Conservation (phyloP, 768 basidiomycete genomes). For the Termitomyces sp. region DNA sequence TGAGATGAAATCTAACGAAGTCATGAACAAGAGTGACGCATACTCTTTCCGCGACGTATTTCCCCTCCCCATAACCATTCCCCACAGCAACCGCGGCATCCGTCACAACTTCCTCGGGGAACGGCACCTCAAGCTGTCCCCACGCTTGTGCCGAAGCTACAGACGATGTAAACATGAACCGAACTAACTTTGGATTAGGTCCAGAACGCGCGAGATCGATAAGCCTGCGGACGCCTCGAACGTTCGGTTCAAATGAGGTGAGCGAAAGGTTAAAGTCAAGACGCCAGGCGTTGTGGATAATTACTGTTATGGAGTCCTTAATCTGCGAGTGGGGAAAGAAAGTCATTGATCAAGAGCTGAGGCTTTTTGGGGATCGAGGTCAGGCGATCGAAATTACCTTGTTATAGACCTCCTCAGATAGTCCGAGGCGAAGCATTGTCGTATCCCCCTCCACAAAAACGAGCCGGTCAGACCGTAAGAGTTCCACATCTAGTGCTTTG, state of each 20-base stretch:
- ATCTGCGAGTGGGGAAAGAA: constrained; percentile 20
- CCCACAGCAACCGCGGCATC: constrained; percentile 30
- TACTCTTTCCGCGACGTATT: constrained; percentile 36
- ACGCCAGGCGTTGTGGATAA: constrained; percentile 42
- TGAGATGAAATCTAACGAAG: not conserved
- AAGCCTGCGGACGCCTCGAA: constrained; percentile 41
- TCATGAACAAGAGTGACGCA: not conserved
- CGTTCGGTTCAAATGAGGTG: constrained; percentile 44
- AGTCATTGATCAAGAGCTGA: not conserved
- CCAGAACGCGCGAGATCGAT: constrained; percentile 32
- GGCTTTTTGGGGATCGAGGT: not conserved
- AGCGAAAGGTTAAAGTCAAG: constrained; percentile 42
- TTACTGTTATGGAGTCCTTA: constrained; percentile 22
- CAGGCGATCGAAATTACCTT: constrained; percentile 13
- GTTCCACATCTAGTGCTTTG: constrained; percentile 19
- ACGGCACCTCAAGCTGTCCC: constrained; percentile 21
- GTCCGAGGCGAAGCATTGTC: constrained; percentile 21
- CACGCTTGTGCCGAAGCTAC: constrained; percentile 27
- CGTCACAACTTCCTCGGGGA: constrained; percentile 28
- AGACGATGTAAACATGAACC: constrained; percentile 36
- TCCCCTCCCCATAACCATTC: constrained; percentile 40
- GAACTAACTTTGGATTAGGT: constrained; percentile 18
- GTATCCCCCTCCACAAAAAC: constrained; percentile 29
- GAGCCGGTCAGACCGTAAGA: constrained; percentile 26
- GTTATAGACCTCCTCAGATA: constrained; percentile 15